These are phyloP conservation scores for Botryobasidium botryosum DNA, from an alignment of 768 basidiomycete genomes.

Conservation along the genomic window DNA sequence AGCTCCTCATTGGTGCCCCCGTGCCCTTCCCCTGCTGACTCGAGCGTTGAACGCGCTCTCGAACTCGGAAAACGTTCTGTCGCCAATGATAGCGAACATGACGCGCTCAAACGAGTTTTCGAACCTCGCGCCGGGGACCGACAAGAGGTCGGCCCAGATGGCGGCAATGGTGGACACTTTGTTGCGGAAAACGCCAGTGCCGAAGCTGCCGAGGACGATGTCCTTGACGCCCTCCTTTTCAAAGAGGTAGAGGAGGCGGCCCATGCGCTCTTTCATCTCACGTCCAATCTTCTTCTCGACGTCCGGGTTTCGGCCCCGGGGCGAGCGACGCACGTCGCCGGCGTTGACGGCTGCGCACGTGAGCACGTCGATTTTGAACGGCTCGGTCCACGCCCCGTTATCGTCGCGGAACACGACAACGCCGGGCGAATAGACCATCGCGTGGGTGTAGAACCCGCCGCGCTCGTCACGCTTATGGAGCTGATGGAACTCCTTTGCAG, in stretches of 20 bases:
- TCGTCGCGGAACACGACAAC: slow-evolving; percentile 50
- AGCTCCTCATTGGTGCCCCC: too few species aligned
- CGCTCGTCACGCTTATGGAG: slow-evolving; percentile 31
- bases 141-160: slow-evolving; percentile 48
- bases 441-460: slow-evolving; percentile 52
- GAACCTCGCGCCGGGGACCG: slow-evolving; percentile 34
- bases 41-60: slow-evolving; percentile 25
- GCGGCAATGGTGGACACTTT: slow-evolving; percentile 37
- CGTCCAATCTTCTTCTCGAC: slow-evolving; percentile 29
- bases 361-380: slow-evolving; percentile 44
- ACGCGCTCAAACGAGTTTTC: slow-evolving; percentile 39
- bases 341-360: slow-evolving; percentile 68
- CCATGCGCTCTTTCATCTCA: slow-evolving; percentile 57
- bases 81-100: slow-evolving; percentile 48
- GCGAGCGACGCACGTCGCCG: slow-evolving; percentile 25
- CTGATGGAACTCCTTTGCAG: slow-evolving; percentile 43
- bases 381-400: slow-evolving; percentile 35
- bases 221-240: slow-evolving; percentile 40
- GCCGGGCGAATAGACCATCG: slow-evolving; percentile 57
- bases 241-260: slow-evolving; percentile 44
- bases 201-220: slow-evolving; percentile 57
- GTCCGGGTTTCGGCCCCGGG: slow-evolving; percentile 14
- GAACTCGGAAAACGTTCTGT: slow-evolving; percentile 30
- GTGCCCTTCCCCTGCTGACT: too few species aligned
- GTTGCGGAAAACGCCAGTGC: slow-evolving; percentile 64